Conservation (phyloP, 176 grass and related monocot genomes). For the Aechmea fasciata region DNA sequence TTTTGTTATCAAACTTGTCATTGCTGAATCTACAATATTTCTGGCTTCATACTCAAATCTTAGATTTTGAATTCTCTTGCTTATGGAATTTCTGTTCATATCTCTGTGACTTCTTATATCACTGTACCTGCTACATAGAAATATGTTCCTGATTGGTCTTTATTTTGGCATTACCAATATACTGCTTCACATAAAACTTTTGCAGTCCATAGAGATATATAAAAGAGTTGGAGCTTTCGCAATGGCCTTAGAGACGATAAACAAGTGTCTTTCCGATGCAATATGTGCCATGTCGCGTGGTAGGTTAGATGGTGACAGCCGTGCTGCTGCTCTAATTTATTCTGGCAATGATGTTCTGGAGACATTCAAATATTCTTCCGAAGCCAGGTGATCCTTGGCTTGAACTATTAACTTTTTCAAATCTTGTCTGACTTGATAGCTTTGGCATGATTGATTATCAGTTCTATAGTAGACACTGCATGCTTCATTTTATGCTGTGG, state of each 20-base stretch:
- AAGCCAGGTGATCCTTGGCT: slow-evolving; percentile 52
- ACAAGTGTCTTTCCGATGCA: slow-evolving; percentile 87
- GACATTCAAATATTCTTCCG: slow-evolving; percentile 64
- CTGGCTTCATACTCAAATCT: too few relatives aligned
- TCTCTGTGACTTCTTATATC: not conserved
- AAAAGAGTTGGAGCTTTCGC: slow-evolving; percentile 88
- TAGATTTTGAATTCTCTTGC: not conserved
- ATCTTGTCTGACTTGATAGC: not conserved
- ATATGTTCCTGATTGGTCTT: slow-evolving; percentile 4
- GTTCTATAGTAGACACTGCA: not conserved
- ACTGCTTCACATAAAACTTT: slow-evolving; percentile 22
- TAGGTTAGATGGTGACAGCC: slow-evolving; percentile 69
- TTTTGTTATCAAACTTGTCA: too few relatives aligned
- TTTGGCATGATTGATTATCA: not conserved
- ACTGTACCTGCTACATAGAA: not conserved
- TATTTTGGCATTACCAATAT: not conserved
- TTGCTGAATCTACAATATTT: too few relatives aligned
- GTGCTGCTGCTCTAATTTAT: slow-evolving; percentile 63
- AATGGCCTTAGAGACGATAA: slow-evolving; percentile 89
- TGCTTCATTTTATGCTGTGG: slow-evolving; percentile 12
- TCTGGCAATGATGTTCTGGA: slow-evolving; percentile 88
- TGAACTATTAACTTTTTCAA: not conserved
- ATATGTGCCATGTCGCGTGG: slow-evolving; percentile 69
- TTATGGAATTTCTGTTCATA: not conserved
- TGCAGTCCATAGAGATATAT: slow-evolving; percentile 71